These are phyloP conservation scores for Jacaranda mimosifolia DNA, from an alignment of 257 asterid species.

Conservation along the genomic window DNA sequence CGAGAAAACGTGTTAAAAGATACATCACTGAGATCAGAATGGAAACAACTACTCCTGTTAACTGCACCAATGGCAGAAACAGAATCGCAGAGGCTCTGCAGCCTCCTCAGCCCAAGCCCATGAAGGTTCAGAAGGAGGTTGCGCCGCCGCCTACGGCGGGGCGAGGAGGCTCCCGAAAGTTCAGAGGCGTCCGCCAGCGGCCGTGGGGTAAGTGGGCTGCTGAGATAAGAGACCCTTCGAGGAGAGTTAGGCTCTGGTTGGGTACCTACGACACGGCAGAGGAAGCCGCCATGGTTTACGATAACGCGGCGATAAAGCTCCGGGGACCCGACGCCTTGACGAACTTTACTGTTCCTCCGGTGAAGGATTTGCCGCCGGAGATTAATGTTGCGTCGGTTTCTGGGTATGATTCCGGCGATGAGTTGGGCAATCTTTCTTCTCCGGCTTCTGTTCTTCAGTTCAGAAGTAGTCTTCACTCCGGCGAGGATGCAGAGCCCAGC, in stretches of 20 bases:
- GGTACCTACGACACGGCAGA: conserved; percentile 82
- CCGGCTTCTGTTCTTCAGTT: conserved; percentile 71
- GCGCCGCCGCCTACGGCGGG: conserved; percentile 14
- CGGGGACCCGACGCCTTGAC: conserved; percentile 80
- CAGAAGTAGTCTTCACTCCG: conserved; percentile 34
- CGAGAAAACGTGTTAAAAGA: conserved; percentile 61
- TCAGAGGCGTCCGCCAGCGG: conserved; percentile 74
- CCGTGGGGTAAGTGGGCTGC: conserved; percentile 91
- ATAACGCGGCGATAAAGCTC: conserved; percentile 68
- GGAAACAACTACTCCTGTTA: conserved; percentile 26
- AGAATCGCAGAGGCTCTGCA: conserved; percentile 37
- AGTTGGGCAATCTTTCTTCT: conserved; percentile 52
- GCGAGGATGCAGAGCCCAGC: conserved; percentile 41
- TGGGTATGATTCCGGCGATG: conserved; percentile 76
- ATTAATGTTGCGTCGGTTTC: conserved; percentile 41
- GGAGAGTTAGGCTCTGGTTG: conserved; percentile 63
- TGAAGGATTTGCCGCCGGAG: conserved; percentile 33
- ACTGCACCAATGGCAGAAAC: conserved; percentile 7
- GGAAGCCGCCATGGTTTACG: conserved; percentile 83
- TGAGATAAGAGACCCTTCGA: conserved; percentile 70
- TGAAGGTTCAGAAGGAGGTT: conserved; percentile 35
- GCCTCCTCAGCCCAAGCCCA: conserved; percentile 41
- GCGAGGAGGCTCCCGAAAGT: conserved; percentile 46
- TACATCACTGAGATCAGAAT: conserved; percentile 65
- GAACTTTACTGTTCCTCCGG: conserved; percentile 46